Conservation (phyloP, 1,284 basidiomycete species). For the Serendipita sp. region DNA sequence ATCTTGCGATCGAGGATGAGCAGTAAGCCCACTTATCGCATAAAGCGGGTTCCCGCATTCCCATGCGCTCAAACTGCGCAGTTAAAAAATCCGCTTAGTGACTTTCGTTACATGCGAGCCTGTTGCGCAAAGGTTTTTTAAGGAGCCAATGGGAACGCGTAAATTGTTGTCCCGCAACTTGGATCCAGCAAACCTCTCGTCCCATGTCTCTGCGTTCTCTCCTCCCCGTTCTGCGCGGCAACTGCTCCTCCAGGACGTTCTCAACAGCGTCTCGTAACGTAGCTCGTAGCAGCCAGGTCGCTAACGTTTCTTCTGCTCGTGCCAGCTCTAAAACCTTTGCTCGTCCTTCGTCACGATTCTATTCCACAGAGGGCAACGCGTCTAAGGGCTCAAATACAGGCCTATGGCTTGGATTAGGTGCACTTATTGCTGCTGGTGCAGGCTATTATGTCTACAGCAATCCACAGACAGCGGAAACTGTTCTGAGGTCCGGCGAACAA, state of each 20-base stretch:
- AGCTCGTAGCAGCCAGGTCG: not conserved
- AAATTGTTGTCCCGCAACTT: not conserved
- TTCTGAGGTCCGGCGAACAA: conserved; percentile 44
- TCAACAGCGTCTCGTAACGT: not conserved
- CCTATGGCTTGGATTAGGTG: conserved; percentile 33
- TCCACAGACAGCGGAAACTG: conserved; percentile 35
- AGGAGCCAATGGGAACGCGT: not conserved
- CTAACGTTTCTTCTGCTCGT: not conserved
- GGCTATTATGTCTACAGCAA: conserved; percentile 42
- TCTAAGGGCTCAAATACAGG: conserved; percentile 12
- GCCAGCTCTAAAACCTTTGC: not conserved
- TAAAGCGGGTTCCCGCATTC: too few species aligned
- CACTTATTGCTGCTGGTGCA: conserved; percentile 31
- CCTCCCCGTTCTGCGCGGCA: not conserved
- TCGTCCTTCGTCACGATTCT: not conserved
- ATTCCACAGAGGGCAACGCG: not conserved
- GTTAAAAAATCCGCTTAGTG: too few species aligned
- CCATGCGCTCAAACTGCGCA: too few species aligned
- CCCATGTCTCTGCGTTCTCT: conserved; percentile 2
- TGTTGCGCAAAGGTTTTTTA: too few species aligned
- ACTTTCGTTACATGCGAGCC: too few species aligned
- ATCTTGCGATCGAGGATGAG: too few species aligned
- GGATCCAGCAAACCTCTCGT: not conserved
- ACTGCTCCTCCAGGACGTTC: not conserved
- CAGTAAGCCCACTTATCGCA: too few species aligned